These are phyloP conservation scores for Thielaviopsis populi DNA, from an alignment of 2,329 filamentous ascomycete species.

Conservation along the genomic window DNA sequence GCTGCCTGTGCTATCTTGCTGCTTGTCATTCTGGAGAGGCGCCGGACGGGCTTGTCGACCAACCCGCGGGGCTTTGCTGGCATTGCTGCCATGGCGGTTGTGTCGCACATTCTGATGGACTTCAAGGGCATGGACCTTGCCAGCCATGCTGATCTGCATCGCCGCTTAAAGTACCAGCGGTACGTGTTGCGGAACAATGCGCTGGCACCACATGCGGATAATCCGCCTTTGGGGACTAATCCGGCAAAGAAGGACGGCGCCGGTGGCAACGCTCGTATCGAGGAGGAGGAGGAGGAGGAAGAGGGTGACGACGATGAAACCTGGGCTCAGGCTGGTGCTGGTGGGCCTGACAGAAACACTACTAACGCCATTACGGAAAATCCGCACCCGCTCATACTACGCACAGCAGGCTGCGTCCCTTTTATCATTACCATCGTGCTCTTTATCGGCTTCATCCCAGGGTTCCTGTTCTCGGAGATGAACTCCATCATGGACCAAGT, in stretches of 20 bases:
- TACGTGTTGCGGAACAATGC: conserved; percentile 58
- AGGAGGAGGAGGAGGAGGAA: background rate
- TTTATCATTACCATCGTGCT: conserved; percentile 43
- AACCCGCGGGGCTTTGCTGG: conserved; percentile 62
- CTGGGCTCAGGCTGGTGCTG: background rate
- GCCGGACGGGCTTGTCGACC: conserved; percentile 49
- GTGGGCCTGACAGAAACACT: background rate
- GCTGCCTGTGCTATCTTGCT: conserved; percentile 42
- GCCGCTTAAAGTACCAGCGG: conserved; percentile 47
- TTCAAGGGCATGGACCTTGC: conserved; percentile 58
- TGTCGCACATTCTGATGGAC: conserved; percentile 57
- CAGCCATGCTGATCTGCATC: conserved; percentile 50
- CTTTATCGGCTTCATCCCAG: conserved; percentile 43
- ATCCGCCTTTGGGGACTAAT: conserved; percentile 23
- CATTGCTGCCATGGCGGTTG: conserved; percentile 59
- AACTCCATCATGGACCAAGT: conserved; percentile 26
- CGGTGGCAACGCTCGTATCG: too few species aligned
- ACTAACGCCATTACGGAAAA: conserved; percentile 37
- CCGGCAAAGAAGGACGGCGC: background rate
- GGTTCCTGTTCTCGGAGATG: conserved; percentile 38
- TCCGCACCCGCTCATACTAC: conserved; percentile 55
- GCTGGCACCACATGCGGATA: conserved; percentile 47
- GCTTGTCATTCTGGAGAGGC: conserved; percentile 43
- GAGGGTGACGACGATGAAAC: background rate
- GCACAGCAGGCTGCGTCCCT: conserved; percentile 41